Evolutionary conservation across 768 basidiomycete species (phyloP).

Genomic region (Amanita thiersii): DNA sequence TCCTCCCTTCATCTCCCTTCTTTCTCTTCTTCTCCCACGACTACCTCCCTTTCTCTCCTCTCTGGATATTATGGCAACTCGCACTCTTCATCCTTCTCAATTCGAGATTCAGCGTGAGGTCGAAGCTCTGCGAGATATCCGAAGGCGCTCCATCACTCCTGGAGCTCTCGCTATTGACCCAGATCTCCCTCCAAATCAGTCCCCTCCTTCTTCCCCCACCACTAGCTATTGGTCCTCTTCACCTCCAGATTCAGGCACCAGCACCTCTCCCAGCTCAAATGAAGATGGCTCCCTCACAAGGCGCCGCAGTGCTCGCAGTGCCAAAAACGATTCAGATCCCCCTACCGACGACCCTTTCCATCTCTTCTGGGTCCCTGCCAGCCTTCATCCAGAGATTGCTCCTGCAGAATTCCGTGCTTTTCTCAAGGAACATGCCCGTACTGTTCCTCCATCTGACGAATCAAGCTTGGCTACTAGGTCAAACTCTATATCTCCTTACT

Average conservation of each 20-base stretch:
- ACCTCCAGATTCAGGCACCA: constrained; percentile 24
- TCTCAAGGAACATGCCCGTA: constrained; percentile 84
- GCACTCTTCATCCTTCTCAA: constrained; percentile 66
- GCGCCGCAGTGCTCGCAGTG: constrained; percentile 17
- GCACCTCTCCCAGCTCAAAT: constrained; percentile 30
- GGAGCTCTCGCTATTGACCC: constrained; percentile 84
- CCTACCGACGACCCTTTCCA: constrained; percentile 73
- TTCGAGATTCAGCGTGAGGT: constrained; percentile 85
- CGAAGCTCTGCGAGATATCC: constrained; percentile 76
- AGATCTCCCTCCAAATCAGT: constrained; percentile 72
- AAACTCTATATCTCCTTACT: constrained; percentile 36
- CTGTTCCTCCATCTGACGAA: constrained; percentile 47
- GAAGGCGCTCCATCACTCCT: constrained; percentile 75
- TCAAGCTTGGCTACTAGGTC: constrained; percentile 14
- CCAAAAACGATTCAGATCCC: constrained; percentile 16
- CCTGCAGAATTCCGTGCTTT: constrained; percentile 94
- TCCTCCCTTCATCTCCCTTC: constrained; percentile 8
- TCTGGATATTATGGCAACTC: constrained; percentile 34
- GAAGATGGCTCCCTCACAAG: constrained; percentile 16
- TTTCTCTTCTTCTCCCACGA: constrained; percentile 8
- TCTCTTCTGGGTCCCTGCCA: constrained; percentile 98
- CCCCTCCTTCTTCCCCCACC: constrained; percentile 52
- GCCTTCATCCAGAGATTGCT: constrained; percentile 94
- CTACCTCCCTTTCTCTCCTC: constrained; percentile 9
- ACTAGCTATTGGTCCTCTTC: constrained; percentile 39